Evolutionary conservation across 2,329 filamentous ascomycete genomes (phyloP).

Genomic region (Diaporthe caulivora): DNA sequence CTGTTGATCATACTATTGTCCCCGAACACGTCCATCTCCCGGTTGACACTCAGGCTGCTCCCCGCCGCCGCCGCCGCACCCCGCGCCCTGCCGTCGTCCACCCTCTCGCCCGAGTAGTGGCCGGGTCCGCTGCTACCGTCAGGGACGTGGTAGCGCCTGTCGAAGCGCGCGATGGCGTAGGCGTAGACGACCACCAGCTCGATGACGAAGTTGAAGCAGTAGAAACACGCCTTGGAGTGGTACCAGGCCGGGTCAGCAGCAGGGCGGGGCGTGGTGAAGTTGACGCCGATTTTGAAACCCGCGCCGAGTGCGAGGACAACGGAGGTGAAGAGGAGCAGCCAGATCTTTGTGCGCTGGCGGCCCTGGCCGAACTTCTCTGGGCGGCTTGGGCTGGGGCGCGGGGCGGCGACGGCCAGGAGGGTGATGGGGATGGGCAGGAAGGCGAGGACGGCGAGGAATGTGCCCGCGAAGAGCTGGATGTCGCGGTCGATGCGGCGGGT

Average conservation of each 20-base stretch:
- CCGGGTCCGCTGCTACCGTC: slow-evolving; percentile 43
- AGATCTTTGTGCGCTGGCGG: slow-evolving; percentile 74
- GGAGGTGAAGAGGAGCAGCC: slow-evolving; percentile 70
- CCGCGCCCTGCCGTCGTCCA: neutral
- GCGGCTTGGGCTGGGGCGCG: slow-evolving; percentile 43
- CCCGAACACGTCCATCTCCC: slow-evolving; percentile 44
- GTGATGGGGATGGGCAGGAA: slow-evolving; percentile 75
- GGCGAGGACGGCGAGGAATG: slow-evolving; percentile 73
- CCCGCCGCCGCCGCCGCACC: neutral
- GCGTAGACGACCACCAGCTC: slow-evolving; percentile 78
- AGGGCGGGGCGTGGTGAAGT: slow-evolving; percentile 63
- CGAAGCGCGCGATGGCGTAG: slow-evolving; percentile 77
- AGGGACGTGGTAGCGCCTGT: slow-evolving; percentile 75
- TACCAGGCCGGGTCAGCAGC: slow-evolving; percentile 73
- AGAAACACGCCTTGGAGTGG: slow-evolving; percentile 79
- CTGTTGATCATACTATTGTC: slow-evolving; percentile 30
- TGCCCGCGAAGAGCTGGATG: slow-evolving; percentile 73
- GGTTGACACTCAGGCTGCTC: slow-evolving; percentile 40
- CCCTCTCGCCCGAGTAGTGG: slow-evolving; percentile 34
- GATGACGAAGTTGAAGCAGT: slow-evolving; percentile 81
- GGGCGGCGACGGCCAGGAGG: slow-evolving; percentile 62
- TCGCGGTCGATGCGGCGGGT: slow-evolving; percentile 66
- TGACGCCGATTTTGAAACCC: slow-evolving; percentile 73
- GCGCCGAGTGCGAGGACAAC: slow-evolving; percentile 76
- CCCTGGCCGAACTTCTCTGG: slow-evolving; percentile 76